phyloP scores from a whole-genome alignment of 164 flowering plant genomes.

The Annona cherimola region DNA sequence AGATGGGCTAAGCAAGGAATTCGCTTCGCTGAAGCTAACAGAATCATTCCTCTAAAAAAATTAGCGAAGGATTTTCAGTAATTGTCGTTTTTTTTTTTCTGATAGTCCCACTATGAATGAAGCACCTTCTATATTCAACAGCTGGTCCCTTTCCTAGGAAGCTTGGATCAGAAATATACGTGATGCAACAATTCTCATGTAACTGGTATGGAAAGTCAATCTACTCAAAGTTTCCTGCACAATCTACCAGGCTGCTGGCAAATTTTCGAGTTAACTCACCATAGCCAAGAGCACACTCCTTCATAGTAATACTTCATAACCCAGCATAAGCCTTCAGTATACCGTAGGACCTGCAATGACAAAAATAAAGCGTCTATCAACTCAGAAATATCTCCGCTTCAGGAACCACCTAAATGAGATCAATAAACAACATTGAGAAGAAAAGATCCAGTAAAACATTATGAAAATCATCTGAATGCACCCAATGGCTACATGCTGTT shows the following conservation, averaged over 20 bases:
- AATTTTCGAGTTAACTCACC: conserved; percentile 41
- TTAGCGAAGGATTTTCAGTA: too few relatives aligned
- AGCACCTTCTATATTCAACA: too few relatives aligned
- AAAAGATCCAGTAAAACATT: neutral
- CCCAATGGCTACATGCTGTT: neutral
- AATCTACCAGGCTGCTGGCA: neutral
- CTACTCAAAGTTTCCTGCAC: neutral
- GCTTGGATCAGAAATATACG: too few relatives aligned
- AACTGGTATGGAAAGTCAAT: too few relatives aligned
- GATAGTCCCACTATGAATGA: too few relatives aligned
- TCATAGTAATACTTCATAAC: conserved; percentile 97
- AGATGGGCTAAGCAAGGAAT: too few relatives aligned
- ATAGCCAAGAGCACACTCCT: conserved; percentile 99
- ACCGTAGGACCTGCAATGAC: conserved; percentile 53
- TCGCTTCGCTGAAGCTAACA: too few relatives aligned
- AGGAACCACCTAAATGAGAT: neutral
- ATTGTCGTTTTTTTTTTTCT: too few relatives aligned
- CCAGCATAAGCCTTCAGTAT: conserved; percentile 96
- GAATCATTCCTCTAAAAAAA: too few relatives aligned
- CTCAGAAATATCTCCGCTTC: neutral
- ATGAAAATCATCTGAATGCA: neutral
- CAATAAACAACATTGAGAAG: neutral
- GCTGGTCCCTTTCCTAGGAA: too few relatives aligned
- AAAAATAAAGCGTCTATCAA: neutral
- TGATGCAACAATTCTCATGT: too few relatives aligned